Evolutionary conservation across 2,329 filamentous ascomycete genomes (phyloP), one percentile per base, ranked within the genome.

Genomic region (Nannizziopsis arthrosporioides): DNA sequence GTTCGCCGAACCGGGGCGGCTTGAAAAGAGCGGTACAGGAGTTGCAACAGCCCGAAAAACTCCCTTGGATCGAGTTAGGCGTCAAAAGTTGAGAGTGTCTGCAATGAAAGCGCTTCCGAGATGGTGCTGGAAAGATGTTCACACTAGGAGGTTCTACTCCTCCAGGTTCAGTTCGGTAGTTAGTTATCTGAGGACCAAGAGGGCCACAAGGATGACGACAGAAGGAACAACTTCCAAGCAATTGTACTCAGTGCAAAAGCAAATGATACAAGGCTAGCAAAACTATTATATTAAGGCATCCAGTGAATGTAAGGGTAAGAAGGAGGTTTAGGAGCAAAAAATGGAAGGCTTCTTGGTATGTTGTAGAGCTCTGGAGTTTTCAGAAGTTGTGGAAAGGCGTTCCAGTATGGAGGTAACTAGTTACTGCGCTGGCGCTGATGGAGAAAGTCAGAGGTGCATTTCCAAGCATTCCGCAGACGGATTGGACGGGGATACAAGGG

Each of bases 401-500:
- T 32, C 42, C 37, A 17, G 22, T 27, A 27, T 39, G 35, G 34
- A 39, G 35, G 14, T 17, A 27, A 3, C 7, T 27, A 27, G 10
- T 38, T 45, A 22, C 44, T 47, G 44, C 35, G 44, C 31, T 47
- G 44, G 44, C 44, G 44, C 37, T 14, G 36, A 34, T 12, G 44
- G 44, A 22, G 19, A 40, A 40, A 38, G 12, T n/a, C 35, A n/a
- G 34, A 38, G 34, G 43, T 39, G 15, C 32, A 39, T 14, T 44
- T 18, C n/a, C 31, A 8, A 41, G 12, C 15, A 35, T 30, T 22
- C 42, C 42, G 35, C 4, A n/a, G 35, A 37, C 22, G 22, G 22
- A 27, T 27, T 7, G 22, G 22, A 27, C 22, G 22, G 22, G 22
- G 22, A 27, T 27, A 27, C 22, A 27, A 27, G 7, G 22, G 22